phyloP scores from a whole-genome alignment of 2,329 filamentous ascomycete genomes.

The Rhynchosporium secalis region DNA sequence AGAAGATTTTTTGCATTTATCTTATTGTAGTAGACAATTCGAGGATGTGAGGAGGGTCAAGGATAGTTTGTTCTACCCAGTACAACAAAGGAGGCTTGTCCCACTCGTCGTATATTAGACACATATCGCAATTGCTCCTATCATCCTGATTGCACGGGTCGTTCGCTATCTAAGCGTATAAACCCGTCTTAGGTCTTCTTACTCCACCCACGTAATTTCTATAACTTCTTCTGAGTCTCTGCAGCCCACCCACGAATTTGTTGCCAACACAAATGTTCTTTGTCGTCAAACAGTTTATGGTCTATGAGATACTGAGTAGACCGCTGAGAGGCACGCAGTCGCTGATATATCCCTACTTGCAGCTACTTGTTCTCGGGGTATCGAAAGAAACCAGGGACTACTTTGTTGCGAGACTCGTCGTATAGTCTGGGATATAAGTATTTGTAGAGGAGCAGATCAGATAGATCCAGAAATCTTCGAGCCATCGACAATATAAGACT shows the following conservation, averaged over 20 bases:
- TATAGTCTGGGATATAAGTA: too few relatives aligned
- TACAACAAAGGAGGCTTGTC: too few relatives aligned
- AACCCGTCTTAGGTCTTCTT: conserved; percentile 1
- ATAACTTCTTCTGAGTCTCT: conserved; percentile 3
- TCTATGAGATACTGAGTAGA: conserved; percentile 4
- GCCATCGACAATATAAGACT: conserved; percentile 1
- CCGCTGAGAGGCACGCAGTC: not conserved
- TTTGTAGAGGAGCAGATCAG: not conserved
- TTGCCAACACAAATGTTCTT: not conserved
- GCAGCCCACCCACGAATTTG: not conserved
- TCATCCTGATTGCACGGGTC: not conserved
- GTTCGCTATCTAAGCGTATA: not conserved
- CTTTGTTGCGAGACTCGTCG: not conserved
- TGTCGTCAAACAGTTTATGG: not conserved
- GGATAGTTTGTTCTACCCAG: too few relatives aligned
- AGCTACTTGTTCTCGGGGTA: not conserved
- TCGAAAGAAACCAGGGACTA: conserved; percentile 6
- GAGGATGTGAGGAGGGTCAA: too few relatives aligned
- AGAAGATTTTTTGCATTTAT: too few relatives aligned
- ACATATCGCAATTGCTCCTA: not conserved
- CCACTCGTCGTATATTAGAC: not conserved
- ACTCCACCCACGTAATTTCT: conserved; percentile 6
- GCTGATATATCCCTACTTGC: not conserved
- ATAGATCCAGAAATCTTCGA: not conserved
- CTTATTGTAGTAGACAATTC: too few relatives aligned